Evolutionary conservation across 1,139 yeast species (phyloP), one percentile per base, ranked within the genome.

Genomic region (Kluyveromyces marxianus): DNA sequence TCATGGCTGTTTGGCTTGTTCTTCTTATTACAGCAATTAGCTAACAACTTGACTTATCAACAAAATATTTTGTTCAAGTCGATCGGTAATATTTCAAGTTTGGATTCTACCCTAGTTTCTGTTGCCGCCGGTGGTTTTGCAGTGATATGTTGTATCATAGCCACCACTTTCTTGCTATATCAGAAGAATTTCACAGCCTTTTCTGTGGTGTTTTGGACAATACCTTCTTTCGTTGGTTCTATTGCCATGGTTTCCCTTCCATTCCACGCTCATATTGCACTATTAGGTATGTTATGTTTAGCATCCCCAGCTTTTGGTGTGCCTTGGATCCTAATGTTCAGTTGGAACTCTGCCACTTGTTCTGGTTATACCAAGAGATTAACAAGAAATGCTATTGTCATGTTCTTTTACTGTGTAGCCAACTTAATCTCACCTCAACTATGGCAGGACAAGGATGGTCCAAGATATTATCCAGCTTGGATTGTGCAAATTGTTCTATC

Each of bases 121-220:
- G 77, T 75, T 42, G 79, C 77, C 1, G 67, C 73, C 38, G 72
- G 75, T 41, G 74, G 76, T 0, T 73, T 65, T 49, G 66, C 72
- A 1, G 63, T 63, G 6, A 47, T 61, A 6, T 66, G 68, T 58
- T 57, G 67, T 28, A 43, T 68, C 26, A 50, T 65, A 21, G 69
- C 71, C 4, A 54, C 64, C 41, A 43, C 57, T 21, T 50, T 63
- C 40, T 53, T 69, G 51, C 42, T 49, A 8, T 39, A 46, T 42
- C 46, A 47, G 41, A 44, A 50, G 41, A 35, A 52, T 41, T 46
- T 37, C 25, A 58, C 69, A 8, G 70, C 70, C 2, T 61, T 63
- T 42, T 60, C 70, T 1, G 65, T 65, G 10, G 64, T 67, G 1
- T 60, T 68, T 39, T 69, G 72, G 67, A 63, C 69, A 2, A 39